These are phyloP conservation scores for Hypoxylon sp. DNA, from an alignment of 2,329 filamentous ascomycete species.

Conservation along the genomic window DNA sequence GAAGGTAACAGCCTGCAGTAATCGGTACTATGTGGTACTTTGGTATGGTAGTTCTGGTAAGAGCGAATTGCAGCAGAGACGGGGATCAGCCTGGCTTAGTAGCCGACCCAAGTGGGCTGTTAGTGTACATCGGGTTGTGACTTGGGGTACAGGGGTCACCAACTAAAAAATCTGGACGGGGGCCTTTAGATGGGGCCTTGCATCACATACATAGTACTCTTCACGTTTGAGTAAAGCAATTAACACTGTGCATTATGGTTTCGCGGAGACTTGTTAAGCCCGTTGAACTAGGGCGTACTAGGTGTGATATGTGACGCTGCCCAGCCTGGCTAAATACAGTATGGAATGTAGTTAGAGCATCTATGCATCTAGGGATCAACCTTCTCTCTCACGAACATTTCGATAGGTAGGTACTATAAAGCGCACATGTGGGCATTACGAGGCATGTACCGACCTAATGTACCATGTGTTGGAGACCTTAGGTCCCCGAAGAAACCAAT, in stretches of 20 bases:
- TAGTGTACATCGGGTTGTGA: slow-evolving; percentile 22
- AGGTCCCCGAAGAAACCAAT: slow-evolving; percentile 20
- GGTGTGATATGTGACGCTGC: slow-evolving; percentile 32
- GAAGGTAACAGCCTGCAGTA: slow-evolving; percentile 25
- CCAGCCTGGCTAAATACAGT: slow-evolving; percentile 31
- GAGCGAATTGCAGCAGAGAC: slow-evolving; percentile 29
- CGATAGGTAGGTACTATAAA: slow-evolving; percentile 21
- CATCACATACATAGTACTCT: not conserved
- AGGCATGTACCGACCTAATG: too few relatives aligned
- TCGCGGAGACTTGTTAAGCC: slow-evolving; percentile 23
- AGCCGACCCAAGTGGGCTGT: slow-evolving; percentile 35
- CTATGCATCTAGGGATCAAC: slow-evolving; percentile 23
- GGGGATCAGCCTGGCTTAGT: slow-evolving; percentile 41
- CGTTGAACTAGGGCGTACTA: slow-evolving; percentile 2
- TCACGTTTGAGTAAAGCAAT: not conserved
- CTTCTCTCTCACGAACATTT: not conserved
- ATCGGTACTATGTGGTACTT: slow-evolving; percentile 38
- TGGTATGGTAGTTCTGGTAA: slow-evolving; percentile 7
- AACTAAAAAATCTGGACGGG: too few relatives aligned
- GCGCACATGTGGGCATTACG: not conserved
- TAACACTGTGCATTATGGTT: slow-evolving; percentile 30
- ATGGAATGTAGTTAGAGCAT: slow-evolving; percentile 36
- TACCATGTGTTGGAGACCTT: slow-evolving; percentile 12
- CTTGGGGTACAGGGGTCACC: slow-evolving; percentile 18
- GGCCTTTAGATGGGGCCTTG: too few relatives aligned